Percentiles rank a stretch among this genome's conserved stretches.
Evolutionary conservation across 306 rosid species (phyloP).

Genomic region (Macrotyloma uniflorum): DNA sequence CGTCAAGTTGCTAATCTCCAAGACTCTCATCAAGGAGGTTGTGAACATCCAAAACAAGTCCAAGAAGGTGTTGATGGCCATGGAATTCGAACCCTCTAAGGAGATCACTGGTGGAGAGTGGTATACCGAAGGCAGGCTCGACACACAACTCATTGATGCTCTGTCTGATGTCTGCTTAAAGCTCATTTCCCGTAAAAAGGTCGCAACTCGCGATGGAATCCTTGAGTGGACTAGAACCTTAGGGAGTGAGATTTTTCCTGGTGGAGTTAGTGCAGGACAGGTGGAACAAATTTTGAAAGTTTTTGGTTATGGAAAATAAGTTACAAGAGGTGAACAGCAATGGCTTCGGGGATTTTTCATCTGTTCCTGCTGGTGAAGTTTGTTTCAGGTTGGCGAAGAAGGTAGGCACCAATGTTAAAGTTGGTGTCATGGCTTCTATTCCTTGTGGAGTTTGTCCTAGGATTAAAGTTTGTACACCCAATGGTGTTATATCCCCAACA

Average conservation of each 20-base stretch:
- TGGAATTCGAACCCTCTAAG: constrained; percentile 59
- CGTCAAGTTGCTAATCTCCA: not conserved
- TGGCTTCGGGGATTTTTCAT: constrained; percentile 22
- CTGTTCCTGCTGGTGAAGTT: constrained; percentile 31
- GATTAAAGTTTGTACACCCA: constrained; percentile 49
- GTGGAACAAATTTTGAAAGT: constrained; percentile 3
- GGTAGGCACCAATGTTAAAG: constrained; percentile 24
- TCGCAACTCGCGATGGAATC: constrained; percentile 24
- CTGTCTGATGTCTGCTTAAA: constrained; percentile 21
- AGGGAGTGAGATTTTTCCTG: not conserved
- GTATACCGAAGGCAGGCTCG: constrained; percentile 52
- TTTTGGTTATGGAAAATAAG: constrained; percentile 10
- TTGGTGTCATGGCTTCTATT: constrained; percentile 61
- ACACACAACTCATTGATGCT: not conserved
- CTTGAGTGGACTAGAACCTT: not conserved
- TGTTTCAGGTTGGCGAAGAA: constrained; percentile 50
- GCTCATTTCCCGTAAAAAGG: constrained; percentile 35
- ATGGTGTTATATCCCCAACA: constrained; percentile 57
- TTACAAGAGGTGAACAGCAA: not conserved
- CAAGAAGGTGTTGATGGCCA: constrained; percentile 51
- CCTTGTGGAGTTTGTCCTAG: constrained; percentile 73
- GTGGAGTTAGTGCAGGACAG: not conserved
- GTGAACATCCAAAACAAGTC: constrained; percentile 48
- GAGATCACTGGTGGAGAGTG: constrained; percentile 70
- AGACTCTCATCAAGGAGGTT: not conserved